Evolutionary conservation across 2,329 filamentous ascomycete species (phyloP).

Genomic region (Bimuria novae-zelandiae): DNA sequence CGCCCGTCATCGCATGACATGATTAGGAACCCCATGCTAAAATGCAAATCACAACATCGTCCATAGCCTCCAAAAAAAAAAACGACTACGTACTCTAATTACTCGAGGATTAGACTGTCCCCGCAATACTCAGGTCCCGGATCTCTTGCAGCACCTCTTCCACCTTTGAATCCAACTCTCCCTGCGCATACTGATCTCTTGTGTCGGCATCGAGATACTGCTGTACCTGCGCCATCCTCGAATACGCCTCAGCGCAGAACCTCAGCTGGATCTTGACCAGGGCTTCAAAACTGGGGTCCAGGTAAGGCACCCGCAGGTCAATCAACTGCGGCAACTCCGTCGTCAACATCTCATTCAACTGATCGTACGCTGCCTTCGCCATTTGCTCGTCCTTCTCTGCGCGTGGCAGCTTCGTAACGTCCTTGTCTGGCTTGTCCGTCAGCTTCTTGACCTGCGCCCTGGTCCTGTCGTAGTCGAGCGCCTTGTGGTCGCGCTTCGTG

Average conservation of each 20-base stretch:
- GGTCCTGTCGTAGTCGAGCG: conserved; percentile 96
- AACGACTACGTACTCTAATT: background rate
- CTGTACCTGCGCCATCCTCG: conserved; percentile 97
- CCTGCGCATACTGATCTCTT: conserved; percentile 92
- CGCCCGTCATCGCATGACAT: background rate
- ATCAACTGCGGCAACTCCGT: conserved; percentile 93
- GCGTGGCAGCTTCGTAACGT: conserved; percentile 91
- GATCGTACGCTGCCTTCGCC: conserved; percentile 90
- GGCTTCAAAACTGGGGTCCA: conserved; percentile 96
- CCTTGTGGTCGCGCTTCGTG: conserved; percentile 98
- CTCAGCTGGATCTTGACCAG: conserved; percentile 97
- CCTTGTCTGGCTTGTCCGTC: conserved; percentile 98
- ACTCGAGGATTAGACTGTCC: conserved; percentile 56
- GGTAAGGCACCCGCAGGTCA: conserved; percentile 92
- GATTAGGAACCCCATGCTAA: background rate
- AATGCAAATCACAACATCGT: conserved; percentile 1
- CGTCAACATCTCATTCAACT: conserved; percentile 94
- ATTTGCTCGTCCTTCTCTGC: conserved; percentile 97
- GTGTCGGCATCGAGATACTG: conserved; percentile 97
- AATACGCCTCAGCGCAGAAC: conserved; percentile 98
- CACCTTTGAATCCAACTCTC: conserved; percentile 86
- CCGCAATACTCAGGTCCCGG: conserved; percentile 88
- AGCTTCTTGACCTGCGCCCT: conserved; percentile 96
- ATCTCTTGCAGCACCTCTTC: conserved; percentile 98
- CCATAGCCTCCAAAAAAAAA: background rate